phyloP scores from a whole-genome alignment of 805 yeast species.

The Hanseniaspora meyeri region DNA sequence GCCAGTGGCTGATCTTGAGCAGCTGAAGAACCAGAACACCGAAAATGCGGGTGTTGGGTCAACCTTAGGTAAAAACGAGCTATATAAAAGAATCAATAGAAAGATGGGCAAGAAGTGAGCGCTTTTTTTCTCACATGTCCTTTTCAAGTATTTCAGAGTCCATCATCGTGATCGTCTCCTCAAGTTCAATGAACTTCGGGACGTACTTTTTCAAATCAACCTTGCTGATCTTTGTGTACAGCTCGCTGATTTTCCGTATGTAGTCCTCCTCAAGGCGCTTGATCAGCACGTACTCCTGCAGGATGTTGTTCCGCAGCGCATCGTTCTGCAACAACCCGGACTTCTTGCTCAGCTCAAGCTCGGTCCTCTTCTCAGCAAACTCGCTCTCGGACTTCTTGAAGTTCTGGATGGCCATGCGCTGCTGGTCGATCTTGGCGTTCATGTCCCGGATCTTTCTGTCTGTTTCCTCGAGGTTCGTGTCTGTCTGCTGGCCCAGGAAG shows the following conservation, averaged over 20 bases:
- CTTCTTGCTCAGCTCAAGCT: neutral
- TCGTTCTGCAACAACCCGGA: neutral
- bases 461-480: neutral
- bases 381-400: neutral
- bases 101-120: constrained; percentile 24
- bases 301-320: neutral
- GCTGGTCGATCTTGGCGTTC: neutral
- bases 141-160: constrained; percentile 4
- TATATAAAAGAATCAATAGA: constrained; percentile 61
- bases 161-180: constrained; percentile 4
- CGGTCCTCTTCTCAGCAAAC: neutral
- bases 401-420: neutral
- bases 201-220: constrained; percentile 4
- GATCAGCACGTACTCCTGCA: neutral
- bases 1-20: constrained; percentile 55
- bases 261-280: neutral
- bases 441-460: neutral
- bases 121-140: neutral
- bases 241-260: neutral
- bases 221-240: neutral
- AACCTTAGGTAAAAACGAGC: constrained; percentile 52
- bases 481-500: neutral
- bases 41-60: constrained; percentile 39
- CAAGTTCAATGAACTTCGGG: constrained; percentile 4
- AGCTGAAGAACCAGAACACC: constrained; percentile 26